Percentiles rank a stretch among this genome's conserved stretches.
Evolutionary conservation across 306 rosid genomes (phyloP).

Genomic region (Acacia crassicarpa): DNA sequence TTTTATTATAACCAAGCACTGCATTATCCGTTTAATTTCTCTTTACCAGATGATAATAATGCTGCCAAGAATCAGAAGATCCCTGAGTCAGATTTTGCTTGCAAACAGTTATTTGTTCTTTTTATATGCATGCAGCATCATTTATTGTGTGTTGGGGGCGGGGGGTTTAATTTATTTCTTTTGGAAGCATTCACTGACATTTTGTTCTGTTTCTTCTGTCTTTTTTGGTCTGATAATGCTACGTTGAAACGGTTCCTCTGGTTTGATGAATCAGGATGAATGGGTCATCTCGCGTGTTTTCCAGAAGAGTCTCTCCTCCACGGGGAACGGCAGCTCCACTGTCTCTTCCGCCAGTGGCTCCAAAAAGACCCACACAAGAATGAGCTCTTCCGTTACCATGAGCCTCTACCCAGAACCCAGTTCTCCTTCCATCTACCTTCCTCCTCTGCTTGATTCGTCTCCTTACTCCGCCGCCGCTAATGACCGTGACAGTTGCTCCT

Average conservation of each 20-base stretch:
- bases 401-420: constrained; percentile 60
- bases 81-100: constrained; percentile 5
- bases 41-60: constrained; percentile 3
- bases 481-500: constrained; percentile 60
- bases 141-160: background rate
- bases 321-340: constrained; percentile 33
- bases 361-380: constrained; percentile 49
- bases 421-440: constrained; percentile 86
- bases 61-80: constrained; percentile 1
- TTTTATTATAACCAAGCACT: constrained; percentile 3
- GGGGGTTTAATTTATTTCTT: background rate
- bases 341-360: constrained; percentile 36
- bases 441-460: constrained; percentile 82
- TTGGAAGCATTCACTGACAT: background rate
- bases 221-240: background rate
- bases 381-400: constrained; percentile 30
- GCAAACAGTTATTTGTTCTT: background rate
- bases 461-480: constrained; percentile 40
- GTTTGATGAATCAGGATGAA: constrained; percentile 58
- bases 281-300: constrained; percentile 97
- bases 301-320: constrained; percentile 50
- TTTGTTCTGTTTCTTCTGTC: background rate
- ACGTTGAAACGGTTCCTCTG: background rate
- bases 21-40: background rate
- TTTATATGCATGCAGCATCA: background rate